Evolutionary conservation across 352 stramenopile species (phyloP).

Genomic region (Globisporangium orthogonon): DNA sequence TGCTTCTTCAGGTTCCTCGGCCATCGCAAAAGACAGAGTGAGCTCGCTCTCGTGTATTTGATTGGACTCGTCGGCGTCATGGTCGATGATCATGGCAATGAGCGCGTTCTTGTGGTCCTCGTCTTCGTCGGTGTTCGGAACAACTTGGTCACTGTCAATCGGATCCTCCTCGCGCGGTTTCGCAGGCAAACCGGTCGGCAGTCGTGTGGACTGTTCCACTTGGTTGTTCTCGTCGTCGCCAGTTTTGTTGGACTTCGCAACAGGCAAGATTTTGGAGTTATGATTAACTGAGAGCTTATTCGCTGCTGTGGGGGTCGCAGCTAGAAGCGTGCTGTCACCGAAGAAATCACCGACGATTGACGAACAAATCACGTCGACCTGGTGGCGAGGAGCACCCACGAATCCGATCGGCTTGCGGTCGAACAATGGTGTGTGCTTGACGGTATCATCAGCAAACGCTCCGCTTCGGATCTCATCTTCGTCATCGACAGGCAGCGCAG

Average conservation of each 20-base stretch:
- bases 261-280: neutral
- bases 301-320: neutral
- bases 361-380: conserved; percentile 36
- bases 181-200: neutral
- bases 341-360: conserved; percentile 38
- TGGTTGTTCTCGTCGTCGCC: conserved; percentile 4
- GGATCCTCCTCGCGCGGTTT: neutral
- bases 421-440: neutral
- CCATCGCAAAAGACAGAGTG: neutral
- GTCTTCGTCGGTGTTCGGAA: neutral
- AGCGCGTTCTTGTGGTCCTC: neutral
- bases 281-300: neutral
- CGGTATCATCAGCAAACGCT: no score
- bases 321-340: conserved; percentile 3
- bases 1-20: conserved; percentile 5
- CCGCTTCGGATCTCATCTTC: neutral
- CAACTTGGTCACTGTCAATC: neutral
- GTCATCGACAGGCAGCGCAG: conserved; percentile 4
- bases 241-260: neutral
- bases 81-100: conserved; percentile 10
- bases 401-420: neutral
- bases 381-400: conserved; percentile 4
- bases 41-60: conserved; percentile 3
- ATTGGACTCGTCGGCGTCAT: conserved; percentile 10
- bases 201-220: conserved; percentile 1